Percentiles rank a stretch among this genome's conserved stretches.
Conservation (phyloP, 169 alveolate genomes). For the Plasmodium gonderi region DNA sequence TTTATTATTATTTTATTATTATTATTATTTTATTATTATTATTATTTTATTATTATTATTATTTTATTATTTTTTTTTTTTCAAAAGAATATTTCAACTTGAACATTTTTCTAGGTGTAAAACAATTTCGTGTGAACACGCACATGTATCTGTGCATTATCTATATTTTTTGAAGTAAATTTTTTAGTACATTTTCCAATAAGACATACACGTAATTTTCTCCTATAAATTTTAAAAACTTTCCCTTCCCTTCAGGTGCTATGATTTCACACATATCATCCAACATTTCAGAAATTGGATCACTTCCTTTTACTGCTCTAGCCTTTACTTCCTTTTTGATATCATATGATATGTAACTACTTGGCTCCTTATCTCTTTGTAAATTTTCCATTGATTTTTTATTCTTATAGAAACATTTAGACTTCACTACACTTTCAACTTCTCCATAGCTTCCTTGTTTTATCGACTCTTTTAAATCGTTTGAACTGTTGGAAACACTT, state of each 20-base stretch:
- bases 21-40: no score
- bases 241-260: slow-evolving; percentile 74
- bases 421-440: neutral
- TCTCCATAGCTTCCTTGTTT: neutral
- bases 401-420: slow-evolving; percentile 35
- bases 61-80: no score
- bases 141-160: neutral
- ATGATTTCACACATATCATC: slow-evolving; percentile 57
- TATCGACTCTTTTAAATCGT: neutral
- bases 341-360: neutral
- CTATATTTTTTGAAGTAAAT: neutral
- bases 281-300: slow-evolving; percentile 32
- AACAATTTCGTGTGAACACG: neutral
- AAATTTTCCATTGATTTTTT: slow-evolving; percentile 13
- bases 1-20: no score
- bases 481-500: neutral
- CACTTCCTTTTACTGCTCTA: neutral
- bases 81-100: neutral
- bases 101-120: neutral
- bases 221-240: slow-evolving; percentile 68
- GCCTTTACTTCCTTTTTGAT: neutral
- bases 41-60: no score
- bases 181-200: slow-evolving; percentile 54
- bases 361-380: neutral
- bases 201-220: slow-evolving; percentile 69